phyloP scores from a whole-genome alignment of 176 grass and related monocot genomes.

The Oryza coarctata region DNA sequence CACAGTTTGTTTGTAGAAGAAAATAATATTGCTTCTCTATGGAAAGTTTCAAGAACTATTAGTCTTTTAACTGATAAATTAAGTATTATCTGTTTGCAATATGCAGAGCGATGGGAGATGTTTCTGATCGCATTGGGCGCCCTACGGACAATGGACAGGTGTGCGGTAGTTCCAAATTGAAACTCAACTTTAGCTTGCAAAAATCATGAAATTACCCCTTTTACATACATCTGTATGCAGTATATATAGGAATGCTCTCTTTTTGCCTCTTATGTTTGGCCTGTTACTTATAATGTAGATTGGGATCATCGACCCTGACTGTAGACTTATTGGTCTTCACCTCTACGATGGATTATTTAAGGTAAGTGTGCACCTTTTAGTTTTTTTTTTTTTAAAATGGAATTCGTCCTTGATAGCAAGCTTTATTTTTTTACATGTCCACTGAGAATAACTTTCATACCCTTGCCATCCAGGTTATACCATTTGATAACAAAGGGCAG shows the following conservation, averaged over 20 bases:
- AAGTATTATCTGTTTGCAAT: constrained; percentile 33
- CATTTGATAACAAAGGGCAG: constrained; percentile 98
- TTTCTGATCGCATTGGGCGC: constrained; percentile 97
- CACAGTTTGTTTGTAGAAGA: not conserved
- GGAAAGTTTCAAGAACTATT: constrained; percentile 2
- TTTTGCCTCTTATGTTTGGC: not conserved
- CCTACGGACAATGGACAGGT: constrained; percentile 99
- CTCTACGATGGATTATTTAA: constrained; percentile 98
- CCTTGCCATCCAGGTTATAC: constrained; percentile 74
- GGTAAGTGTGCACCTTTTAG: constrained; percentile 36
- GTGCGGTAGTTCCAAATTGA: not conserved
- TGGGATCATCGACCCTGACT: constrained; percentile 93
- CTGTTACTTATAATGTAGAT: constrained; percentile 55
- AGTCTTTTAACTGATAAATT: not conserved
- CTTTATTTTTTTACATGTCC: not conserved
- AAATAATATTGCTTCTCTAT: not conserved
- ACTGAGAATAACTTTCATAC: not conserved
- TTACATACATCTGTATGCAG: not conserved
- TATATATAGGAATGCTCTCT: not conserved
- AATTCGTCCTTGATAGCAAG: constrained; percentile 12
- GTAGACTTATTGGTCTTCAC: constrained; percentile 91
- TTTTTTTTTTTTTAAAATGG: not conserved
- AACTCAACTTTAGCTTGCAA: not conserved
- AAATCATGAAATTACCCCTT: constrained; percentile 6
- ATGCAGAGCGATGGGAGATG: constrained; percentile 95